Base-by-base conservation (phyloP, 2,329 filamentous ascomycete genomes). In the Fusarium lyarnte region DNA sequence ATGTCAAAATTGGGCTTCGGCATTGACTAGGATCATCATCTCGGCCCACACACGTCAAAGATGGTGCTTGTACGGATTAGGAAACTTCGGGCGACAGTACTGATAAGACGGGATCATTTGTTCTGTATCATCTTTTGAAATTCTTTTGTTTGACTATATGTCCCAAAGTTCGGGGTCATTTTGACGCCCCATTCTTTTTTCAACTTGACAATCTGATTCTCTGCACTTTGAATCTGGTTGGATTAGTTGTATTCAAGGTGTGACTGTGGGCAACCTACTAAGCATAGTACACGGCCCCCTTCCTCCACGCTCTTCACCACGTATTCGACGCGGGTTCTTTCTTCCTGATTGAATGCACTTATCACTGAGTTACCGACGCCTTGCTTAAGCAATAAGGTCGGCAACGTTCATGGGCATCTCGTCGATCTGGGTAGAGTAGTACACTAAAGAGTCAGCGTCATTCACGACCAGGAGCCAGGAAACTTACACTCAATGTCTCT, bases 371-470 rank as follows among this genome's bases (percentile, higher is more conserved):
- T 49, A 23, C 29, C 21, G 14, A 9, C 31, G 35, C 27, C 25
- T 21, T 19, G 25, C 51, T 82, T 84, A 89, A 39, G 87, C 81
- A 66, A 87, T 87, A 33, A 90, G 85, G 75, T 89, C 88, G 77
- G 88, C 89, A 80, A 94, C 94, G 80, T 98, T 98, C 95, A 98
- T 98, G 23, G 95, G 95, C 95, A 98, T 98, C 86, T 98, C 95
- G 78, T 98, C 95, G 76, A 98, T 97, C 85, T 98, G 95, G 51
- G 95, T 97, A 21, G 94, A 97, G 84, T 97, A 97, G 85, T 97
- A 97, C 79, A 97, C 92, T 94, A 72, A 43, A 61, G 54, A 23
- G 70, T 87, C 72, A 87, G 84, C 64, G 63, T 55, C 52, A 46
- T 59, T 42, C 58, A 25, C 10, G 31, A 8, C 14, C 8, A 31